These are phyloP conservation scores for Colletotrichum orchidophilum DNA, from an alignment of 2,329 filamentous ascomycete genomes.

Conservation along the genomic window DNA sequence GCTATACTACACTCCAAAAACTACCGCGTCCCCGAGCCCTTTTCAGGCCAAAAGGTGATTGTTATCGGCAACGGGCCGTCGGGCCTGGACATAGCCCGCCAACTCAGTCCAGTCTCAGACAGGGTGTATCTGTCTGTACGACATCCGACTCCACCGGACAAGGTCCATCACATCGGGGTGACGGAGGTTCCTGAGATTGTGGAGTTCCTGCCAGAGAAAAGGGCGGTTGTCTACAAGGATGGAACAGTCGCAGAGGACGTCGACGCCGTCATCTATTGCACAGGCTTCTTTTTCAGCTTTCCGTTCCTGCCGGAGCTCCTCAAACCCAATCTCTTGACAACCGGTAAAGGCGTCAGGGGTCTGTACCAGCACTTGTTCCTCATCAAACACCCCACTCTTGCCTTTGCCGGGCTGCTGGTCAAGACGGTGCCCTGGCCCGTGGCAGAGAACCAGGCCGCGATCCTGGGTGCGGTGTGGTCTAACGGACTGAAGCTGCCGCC, in stretches of 20 bases:
- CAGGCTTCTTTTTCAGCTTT: constrained; percentile 82
- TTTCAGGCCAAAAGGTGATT: constrained; percentile 76
- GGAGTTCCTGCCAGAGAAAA: constrained; percentile 61
- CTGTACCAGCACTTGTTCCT: constrained; percentile 85
- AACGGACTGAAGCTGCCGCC: constrained; percentile 74
- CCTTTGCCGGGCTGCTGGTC: constrained; percentile 79
- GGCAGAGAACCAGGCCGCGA: constrained; percentile 80
- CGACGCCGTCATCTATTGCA: constrained; percentile 80
- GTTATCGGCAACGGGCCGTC: constrained; percentile 88
- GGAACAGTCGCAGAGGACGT: constrained; percentile 69
- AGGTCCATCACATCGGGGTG: constrained; percentile 54
- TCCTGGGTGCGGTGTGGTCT: constrained; percentile 81
- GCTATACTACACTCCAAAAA: constrained; percentile 80
- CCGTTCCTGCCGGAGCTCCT: constrained; percentile 65
- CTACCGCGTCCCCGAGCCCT: constrained; percentile 74
- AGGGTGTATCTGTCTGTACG: constrained; percentile 74
- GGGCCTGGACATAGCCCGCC: constrained; percentile 82
- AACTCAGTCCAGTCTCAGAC: constrained; percentile 69
- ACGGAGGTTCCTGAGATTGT: constrained; percentile 68
- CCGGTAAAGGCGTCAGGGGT: constrained; percentile 75
- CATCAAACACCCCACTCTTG: constrained; percentile 78
- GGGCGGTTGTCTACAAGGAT: constrained; percentile 72
- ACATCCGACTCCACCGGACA: constrained; percentile 57
- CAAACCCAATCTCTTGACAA: constrained; percentile 65
- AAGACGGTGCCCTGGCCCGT: constrained; percentile 90